phyloP scores from a whole-genome alignment of 2,329 filamentous ascomycete species.

The Didymella lethalis region DNA sequence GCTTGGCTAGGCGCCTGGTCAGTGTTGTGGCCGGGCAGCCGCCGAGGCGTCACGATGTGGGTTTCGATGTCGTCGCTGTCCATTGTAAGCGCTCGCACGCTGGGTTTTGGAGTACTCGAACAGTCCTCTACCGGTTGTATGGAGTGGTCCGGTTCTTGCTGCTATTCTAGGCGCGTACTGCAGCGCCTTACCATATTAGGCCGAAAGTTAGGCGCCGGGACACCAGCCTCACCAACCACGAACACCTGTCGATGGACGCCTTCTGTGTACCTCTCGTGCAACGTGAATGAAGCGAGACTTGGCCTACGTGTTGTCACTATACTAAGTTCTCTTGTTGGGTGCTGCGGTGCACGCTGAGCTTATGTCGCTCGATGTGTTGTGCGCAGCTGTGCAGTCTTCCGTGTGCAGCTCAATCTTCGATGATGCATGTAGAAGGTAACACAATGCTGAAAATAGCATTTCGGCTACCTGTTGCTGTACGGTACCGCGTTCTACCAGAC shows the following conservation, averaged over 20 bases:
- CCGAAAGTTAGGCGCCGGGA: conserved; percentile 40
- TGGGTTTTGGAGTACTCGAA: conserved; percentile 31
- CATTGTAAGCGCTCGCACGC: conserved; percentile 46
- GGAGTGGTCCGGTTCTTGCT: conserved; percentile 41
- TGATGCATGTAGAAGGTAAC: conserved; percentile 21
- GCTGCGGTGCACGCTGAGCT: conserved; percentile 22
- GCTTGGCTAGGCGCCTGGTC: conserved; percentile 41
- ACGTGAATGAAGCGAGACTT: conserved; percentile 41
- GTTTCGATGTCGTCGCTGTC: conserved; percentile 38
- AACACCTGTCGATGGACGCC: conserved; percentile 33
- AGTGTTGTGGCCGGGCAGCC: conserved; percentile 44
- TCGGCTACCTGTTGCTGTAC: conserved; percentile 9
- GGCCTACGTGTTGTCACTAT: conserved; percentile 41
- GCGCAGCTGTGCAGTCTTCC: conserved; percentile 13
- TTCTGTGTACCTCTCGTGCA: conserved; percentile 29
- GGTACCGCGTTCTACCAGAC: conserved; percentile 10
- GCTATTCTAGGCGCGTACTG: conserved; percentile 43
- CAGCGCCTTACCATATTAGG: conserved; percentile 35
- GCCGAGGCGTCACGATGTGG: conserved; percentile 47
- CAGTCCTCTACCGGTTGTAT: conserved; percentile 33
- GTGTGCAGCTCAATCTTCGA: conserved; percentile 17
- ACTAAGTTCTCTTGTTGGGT: conserved; percentile 24
- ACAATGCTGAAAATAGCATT: conserved; percentile 20
- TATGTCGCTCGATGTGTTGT: conserved; percentile 17
- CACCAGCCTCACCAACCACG: conserved; percentile 29